A percentile compares a stretch with the other conserved stretches of the same genome.
phyloP scores from a whole-genome alignment of 1,139 yeast genomes.

The Wickerhamomyces sp. region DNA sequence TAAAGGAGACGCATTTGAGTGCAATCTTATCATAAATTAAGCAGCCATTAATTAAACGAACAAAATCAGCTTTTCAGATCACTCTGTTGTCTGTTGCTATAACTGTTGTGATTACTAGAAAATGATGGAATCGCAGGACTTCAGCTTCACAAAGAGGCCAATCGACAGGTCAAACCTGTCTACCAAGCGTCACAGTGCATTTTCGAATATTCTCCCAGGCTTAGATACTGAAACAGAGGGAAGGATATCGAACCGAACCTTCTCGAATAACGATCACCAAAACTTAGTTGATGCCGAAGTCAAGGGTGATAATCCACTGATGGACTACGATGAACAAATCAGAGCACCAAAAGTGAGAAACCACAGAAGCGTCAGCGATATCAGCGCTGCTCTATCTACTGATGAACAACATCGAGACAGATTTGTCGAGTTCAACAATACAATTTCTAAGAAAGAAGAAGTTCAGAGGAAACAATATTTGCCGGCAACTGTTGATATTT shows the following conservation, averaged over 20 bases:
- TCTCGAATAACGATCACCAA: conserved; percentile 5
- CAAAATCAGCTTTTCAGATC: not conserved
- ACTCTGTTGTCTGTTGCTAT: not conserved
- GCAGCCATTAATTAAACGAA: not conserved
- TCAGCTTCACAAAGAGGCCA: conserved; percentile 22
- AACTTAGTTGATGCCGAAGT: conserved; percentile 7
- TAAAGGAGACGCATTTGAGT: not conserved
- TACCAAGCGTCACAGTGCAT: conserved; percentile 14
- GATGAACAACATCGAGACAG: not conserved
- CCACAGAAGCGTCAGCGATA: conserved; percentile 8
- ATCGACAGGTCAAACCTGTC: not conserved
- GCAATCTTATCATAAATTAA: not conserved
- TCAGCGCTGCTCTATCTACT: conserved; percentile 9
- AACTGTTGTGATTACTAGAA: not conserved
- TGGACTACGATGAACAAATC: conserved; percentile 25
- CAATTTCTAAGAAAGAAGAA: not conserved
- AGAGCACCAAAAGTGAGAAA: conserved; percentile 24
- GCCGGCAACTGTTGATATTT: conserved; percentile 23
- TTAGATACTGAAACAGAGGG: not conserved
- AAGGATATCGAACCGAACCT: conserved; percentile 3
- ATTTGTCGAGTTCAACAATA: not conserved
- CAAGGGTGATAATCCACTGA: conserved; percentile 20
- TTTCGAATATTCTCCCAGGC: conserved; percentile 16
- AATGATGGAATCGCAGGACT: conserved; percentile 14
- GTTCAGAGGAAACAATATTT: conserved; percentile 11